Evolutionary conservation across 2,329 filamentous ascomycete genomes (phyloP).

Genomic region (Sclerotinia trifoliorum): DNA sequence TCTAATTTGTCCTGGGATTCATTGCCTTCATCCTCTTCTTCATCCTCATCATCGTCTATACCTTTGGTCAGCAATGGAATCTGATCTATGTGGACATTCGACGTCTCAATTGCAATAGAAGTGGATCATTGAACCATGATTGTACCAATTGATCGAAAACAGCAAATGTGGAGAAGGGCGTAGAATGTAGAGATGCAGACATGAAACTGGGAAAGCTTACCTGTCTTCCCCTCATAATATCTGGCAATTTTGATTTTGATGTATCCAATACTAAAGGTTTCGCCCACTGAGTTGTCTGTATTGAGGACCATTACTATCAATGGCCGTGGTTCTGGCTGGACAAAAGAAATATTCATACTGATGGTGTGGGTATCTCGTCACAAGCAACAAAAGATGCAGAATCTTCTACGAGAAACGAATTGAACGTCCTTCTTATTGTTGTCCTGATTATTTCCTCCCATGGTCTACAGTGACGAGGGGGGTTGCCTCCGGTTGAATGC

Average conservation of each 20-base stretch:
- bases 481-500: constrained; percentile 35
- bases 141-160: neutral
- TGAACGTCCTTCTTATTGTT: constrained; percentile 35
- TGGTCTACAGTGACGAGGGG: constrained; percentile 23
- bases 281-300: constrained; percentile 21
- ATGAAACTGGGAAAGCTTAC: constrained; percentile 15
- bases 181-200: constrained; percentile 3
- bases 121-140: neutral
- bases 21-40: constrained; percentile 5
- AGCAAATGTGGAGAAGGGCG: neutral
- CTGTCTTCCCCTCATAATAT: constrained; percentile 18
- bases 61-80: constrained; percentile 9
- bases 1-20: constrained; percentile 12
- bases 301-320: constrained; percentile 28
- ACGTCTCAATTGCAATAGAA: constrained; percentile 5
- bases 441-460: constrained; percentile 13
- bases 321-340: constrained; percentile 33
- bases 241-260: constrained; percentile 25
- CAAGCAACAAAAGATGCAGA: constrained; percentile 26
- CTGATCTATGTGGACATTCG: neutral
- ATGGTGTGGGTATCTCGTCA: constrained; percentile 28
- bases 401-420: constrained; percentile 27
- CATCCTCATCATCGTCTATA: constrained; percentile 13
- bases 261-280: constrained; percentile 26
- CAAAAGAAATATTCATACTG: constrained; percentile 39